Conservation (phyloP, 768 basidiomycete species). For the Rhodotorula sphaerocarpa region DNA sequence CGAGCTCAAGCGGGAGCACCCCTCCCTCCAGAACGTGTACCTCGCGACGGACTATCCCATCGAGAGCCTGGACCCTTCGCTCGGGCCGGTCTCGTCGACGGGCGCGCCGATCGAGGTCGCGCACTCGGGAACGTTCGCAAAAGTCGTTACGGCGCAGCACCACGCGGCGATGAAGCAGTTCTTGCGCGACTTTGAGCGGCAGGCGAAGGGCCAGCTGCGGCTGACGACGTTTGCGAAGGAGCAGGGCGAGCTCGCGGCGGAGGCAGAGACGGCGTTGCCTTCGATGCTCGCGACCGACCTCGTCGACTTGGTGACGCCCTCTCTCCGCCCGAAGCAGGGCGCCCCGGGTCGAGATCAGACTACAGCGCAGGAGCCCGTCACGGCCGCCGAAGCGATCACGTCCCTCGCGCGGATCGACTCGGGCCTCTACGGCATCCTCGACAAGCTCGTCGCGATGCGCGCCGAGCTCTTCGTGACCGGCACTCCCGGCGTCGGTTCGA, state of each 20-base stretch:
- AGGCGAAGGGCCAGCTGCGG: conserved; percentile 39
- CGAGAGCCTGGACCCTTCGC: conserved; percentile 33
- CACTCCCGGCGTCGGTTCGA: neutral
- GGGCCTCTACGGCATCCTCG: conserved; percentile 53
- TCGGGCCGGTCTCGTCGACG: conserved; percentile 30
- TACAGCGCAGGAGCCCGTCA: neutral
- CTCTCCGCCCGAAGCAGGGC: too few species aligned
- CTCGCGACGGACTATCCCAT: conserved; percentile 55
- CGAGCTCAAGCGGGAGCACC: conserved; percentile 35
- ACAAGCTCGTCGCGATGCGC: conserved; percentile 52
- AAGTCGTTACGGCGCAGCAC: conserved; percentile 47
- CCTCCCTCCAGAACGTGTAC: conserved; percentile 49
- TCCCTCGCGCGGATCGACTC: conserved; percentile 48
- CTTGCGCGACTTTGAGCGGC: conserved; percentile 46
- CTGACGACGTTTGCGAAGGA: conserved; percentile 50
- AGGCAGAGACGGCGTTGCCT: neutral
- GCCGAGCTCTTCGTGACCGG: conserved; percentile 53
- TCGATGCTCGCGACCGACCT: neutral
- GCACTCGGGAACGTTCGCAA: conserved; percentile 50
- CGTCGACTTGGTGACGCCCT: conserved; percentile 22
- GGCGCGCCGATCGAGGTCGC: conserved; percentile 15
- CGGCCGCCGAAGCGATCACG: conserved; percentile 20
- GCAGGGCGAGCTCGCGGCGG: conserved; percentile 35
- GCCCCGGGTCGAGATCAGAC: too few species aligned
- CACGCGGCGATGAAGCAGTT: conserved; percentile 50